Evolutionary conservation across 768 basidiomycete species (phyloP), one percentile per base, ranked within the genome.

Genomic region (Tulasnella sp.): DNA sequence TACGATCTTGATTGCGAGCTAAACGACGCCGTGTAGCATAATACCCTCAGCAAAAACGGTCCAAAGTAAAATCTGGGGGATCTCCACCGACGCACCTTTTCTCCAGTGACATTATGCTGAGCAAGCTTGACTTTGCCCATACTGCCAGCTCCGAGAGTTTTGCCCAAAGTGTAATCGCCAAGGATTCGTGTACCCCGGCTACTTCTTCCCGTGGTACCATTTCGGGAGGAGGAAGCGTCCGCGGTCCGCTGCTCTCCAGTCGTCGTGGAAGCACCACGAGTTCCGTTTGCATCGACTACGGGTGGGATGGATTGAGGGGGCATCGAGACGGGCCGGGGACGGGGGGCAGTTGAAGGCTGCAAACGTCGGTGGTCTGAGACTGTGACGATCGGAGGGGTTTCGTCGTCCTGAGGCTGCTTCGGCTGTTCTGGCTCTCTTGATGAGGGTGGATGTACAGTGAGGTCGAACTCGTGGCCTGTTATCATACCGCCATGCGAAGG

Each of bases 61-160:
- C 35, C 23, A 73, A 69, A 51, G 13, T 29, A 32, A 5, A 73
- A 37, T 42, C 23, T 69, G 75, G 77, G 18, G 73, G 48, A 48
- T 74, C 75, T 67, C 13, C 15, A 39, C 1, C 44, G 32, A 86
- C 90, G 81, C 81, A 96, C 97, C 91, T 96, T 97, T 85, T 98
- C 96, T 37, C 93, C 93, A 1, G 94, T 93, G 80, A 91, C 82
- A 79, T 92, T 93, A 84, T 96, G 94, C 26, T 92, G 92, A 3
- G 95, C 97, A 15, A 99, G 89, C 87, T 98, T 99, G 82, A 99
- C 97, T 84, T 98, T 98, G 81, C 97, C 97, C 97, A 99, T 99
- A 83, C 93, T 95, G 48, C 97, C 97, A 29, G 96, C 97, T 35
- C 97, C 97, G 57, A 99, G 88, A 5, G 97, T 98, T 88, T 98